Base-by-base conservation (phyloP, 208 protist species). In the Leishmania gerbilli region DNA sequence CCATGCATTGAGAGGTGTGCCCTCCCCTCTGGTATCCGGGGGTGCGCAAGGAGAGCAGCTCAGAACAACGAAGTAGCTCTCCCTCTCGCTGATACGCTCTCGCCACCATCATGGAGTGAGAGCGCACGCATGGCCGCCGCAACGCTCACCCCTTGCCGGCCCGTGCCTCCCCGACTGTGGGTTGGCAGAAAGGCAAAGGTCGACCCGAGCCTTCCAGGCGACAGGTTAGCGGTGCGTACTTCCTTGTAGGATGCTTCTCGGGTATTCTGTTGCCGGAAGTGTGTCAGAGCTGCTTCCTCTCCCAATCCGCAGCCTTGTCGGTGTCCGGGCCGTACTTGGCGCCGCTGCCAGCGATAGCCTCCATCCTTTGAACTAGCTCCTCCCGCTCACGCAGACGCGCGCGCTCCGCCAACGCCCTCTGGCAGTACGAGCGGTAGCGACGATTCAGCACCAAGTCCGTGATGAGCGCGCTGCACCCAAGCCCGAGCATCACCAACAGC, bases 351-450 rank as follows among this genome's bases (percentile, higher is more conserved):
- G n/a, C n/a, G 3, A 7, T 6, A 31, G 4, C 27, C n/a, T 19
- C 24, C 19, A 31, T 11, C 27, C 79, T 40, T 42, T 40, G 24
- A 2, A 45, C 75, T 1, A 0, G 56, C 53, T 62, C 76, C 0
- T 64, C 85, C 74, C 84, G 80, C 51, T 82, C 85, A 34, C 76
- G 82, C 34, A 94, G 27, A 65, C 85, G 84, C 3, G 81, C 83
- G 74, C 91, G 87, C 84, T 94, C 91, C 2, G 79, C 85, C 34
- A 94, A 75, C 31, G 82, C 80, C 27, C 74, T 84, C n/a, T 67
- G 62, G 78, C 78, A 88, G 84, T 89, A 91, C 31, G 72, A 62
- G 45, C 77, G 71, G 87, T 92, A 92, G 31, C 82, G 81, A 34
- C 85, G 31, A 68, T 90, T 82, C 62, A 92, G 74, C 2, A 86